Base-by-base conservation (phyloP, 2,329 filamentous ascomycete genomes). In the Monilinia aucupariae region DNA sequence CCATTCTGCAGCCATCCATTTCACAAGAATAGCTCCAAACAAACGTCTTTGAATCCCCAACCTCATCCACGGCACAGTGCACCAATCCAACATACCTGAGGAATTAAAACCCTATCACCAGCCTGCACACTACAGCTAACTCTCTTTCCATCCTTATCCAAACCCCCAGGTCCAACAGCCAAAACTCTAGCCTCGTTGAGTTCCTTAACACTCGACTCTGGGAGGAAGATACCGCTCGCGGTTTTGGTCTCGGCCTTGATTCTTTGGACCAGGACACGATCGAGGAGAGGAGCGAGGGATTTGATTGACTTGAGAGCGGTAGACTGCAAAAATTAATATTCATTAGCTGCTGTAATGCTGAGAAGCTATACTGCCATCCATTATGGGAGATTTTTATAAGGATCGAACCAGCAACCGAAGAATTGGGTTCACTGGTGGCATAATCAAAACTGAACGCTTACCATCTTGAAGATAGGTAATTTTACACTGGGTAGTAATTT, bases 221-320 rank as follows among this genome's bases (percentile, higher is more conserved):
- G 94, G 69, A 99, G 90, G 84, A 96, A 97, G 84, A 99, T 96
- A 74, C 94, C 94, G 74, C 88, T 88, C 72, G 94, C 92, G 56
- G 94, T 99, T 85, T 97, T 97, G 76, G 92, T 79, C 81, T 97
- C 93, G 74, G 93, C 90, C 83, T 97, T 97, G 81, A 97, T 81
- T 79, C 94, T 91, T 87, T 99, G 94, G 71, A 99, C 91, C 69
- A 99, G 89, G 72, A 99, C 92, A 74, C 94, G 93, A 86, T 99
- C 94, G 79, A 99, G 88, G 71, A 99, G 92, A 68, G 94, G 94
- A 65, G 88, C 90, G 73, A 99, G 92, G 74, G 88, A 87, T 81
- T 93, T 94, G 86, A 99, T 92, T 77, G 90, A 96, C 79, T 93
- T 94, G 81, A 97, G 85, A 70, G 92, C 85, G 75, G 85, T 87